Conservation (phyloP, 306 rosid genomes). For the Echinosophora koreensis region DNA sequence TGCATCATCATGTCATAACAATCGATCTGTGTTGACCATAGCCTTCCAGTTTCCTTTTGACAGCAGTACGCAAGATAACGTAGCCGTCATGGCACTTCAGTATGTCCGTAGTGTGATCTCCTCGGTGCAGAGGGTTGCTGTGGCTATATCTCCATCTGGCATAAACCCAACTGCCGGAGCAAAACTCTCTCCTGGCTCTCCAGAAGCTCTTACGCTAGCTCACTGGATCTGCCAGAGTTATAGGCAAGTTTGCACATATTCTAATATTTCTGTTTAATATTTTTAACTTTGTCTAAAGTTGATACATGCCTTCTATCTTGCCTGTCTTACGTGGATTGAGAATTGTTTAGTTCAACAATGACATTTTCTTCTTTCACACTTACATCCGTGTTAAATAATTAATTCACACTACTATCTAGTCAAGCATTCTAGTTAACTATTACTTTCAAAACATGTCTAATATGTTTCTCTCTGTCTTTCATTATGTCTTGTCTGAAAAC, state of each 20-base stretch:
- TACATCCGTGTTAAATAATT: neutral
- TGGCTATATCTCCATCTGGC: constrained; percentile 93
- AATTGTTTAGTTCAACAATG: neutral
- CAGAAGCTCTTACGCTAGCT: constrained; percentile 85
- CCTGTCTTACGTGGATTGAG: neutral
- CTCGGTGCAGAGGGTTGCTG: constrained; percentile 93
- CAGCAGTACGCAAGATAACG: constrained; percentile 78
- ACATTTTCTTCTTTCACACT: neutral
- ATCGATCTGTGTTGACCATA: constrained; percentile 88
- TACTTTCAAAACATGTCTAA: constrained; percentile 1
- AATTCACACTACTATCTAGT: neutral
- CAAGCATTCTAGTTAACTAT: constrained; percentile 8
- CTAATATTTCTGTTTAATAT: neutral
- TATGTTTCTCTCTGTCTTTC: neutral
- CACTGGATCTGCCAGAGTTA: constrained; percentile 97
- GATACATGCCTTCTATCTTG: neutral
- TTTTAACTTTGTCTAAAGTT: neutral
- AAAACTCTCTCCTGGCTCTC: constrained; percentile 81
- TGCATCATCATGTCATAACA: constrained; percentile 58
- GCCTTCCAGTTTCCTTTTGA: constrained; percentile 98
- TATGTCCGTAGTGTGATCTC: constrained; percentile 88
- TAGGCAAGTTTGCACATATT: constrained; percentile 54
- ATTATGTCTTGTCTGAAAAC: constrained; percentile 2
- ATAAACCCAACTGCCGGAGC: constrained; percentile 67
- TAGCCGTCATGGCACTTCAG: constrained; percentile 87